phyloP scores from a whole-genome alignment of 2,329 filamentous ascomycete species.

The Botrytis fabae region DNA sequence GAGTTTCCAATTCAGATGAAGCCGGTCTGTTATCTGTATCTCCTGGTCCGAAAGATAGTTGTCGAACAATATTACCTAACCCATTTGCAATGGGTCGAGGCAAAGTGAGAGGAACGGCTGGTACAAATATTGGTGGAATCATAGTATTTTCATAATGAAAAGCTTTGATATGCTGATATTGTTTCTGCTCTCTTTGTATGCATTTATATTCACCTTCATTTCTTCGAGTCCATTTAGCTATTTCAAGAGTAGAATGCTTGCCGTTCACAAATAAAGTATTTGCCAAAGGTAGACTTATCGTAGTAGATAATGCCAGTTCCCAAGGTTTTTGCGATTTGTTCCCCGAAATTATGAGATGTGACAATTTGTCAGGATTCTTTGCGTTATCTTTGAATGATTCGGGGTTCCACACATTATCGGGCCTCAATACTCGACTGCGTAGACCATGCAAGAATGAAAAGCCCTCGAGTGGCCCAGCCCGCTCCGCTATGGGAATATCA shows the following conservation, averaged over 20 bases:
- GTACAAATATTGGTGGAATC: constrained; percentile 35
- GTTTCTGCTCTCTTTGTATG: constrained; percentile 26
- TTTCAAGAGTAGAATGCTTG: constrained; percentile 57
- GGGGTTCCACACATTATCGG: constrained; percentile 1
- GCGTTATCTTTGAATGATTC: not conserved
- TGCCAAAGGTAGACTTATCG: constrained; percentile 61
- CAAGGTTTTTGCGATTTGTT: not conserved
- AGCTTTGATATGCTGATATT: constrained; percentile 29
- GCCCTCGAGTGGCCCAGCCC: constrained; percentile 41
- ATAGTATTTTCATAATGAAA: constrained; percentile 18
- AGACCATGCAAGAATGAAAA: constrained; percentile 54
- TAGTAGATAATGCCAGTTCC: not conserved
- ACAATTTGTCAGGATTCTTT: constrained; percentile 23
- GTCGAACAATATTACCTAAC: constrained; percentile 77
- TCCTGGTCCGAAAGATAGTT: constrained; percentile 51
- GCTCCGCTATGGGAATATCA: constrained; percentile 22
- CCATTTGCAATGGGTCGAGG: constrained; percentile 63
- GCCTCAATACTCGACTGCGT: constrained; percentile 43
- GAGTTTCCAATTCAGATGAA: constrained; percentile 68
- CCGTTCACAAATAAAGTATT: constrained; percentile 78
- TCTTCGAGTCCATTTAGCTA: constrained; percentile 44
- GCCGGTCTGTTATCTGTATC: constrained; percentile 53
- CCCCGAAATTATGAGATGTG: constrained; percentile 34
- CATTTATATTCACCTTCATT: constrained; percentile 22
- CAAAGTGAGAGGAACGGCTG: constrained; percentile 63